These are phyloP conservation scores for Sclerotinia spermophila DNA, from an alignment of 2,329 filamentous ascomycete species.

Conservation along the genomic window DNA sequence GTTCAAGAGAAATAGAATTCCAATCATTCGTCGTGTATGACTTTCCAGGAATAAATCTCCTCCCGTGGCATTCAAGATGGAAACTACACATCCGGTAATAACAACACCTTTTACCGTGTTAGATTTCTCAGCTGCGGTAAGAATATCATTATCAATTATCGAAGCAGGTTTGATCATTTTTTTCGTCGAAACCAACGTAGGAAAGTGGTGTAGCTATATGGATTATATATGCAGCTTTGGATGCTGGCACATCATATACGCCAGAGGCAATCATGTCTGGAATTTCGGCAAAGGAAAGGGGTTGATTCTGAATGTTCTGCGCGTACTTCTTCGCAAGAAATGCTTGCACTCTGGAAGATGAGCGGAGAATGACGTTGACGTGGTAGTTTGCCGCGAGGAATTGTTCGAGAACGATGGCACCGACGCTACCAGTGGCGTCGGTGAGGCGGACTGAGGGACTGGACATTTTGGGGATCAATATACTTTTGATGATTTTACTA, in stretches of 20 bases:
- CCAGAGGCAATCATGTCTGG: slow-evolving; percentile 19
- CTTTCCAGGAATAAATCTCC: neutral
- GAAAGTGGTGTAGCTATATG: neutral
- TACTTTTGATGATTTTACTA: neutral
- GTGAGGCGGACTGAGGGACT: neutral
- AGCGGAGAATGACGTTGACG: no score
- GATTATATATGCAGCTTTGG: neutral
- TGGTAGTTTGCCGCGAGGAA: no score
- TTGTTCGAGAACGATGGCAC: neutral
- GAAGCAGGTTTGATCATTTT: neutral
- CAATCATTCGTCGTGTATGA: neutral
- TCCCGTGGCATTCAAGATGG: neutral
- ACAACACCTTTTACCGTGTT: neutral
- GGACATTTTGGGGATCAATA: neutral
- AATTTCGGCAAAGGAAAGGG: no score
- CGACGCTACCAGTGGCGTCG: neutral
- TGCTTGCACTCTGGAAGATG: no score
- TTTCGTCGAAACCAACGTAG: neutral
- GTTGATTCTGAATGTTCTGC: no score
- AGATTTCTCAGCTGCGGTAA: neutral
- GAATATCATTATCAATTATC: neutral
- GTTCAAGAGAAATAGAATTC: neutral
- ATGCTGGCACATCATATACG: no score
- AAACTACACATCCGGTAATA: neutral
- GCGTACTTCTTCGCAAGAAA: no score